Percentiles rank a stretch among this genome's conserved stretches.
phyloP scores from a whole-genome alignment of 2,329 filamentous ascomycete species.

The Camillea tinctor region DNA sequence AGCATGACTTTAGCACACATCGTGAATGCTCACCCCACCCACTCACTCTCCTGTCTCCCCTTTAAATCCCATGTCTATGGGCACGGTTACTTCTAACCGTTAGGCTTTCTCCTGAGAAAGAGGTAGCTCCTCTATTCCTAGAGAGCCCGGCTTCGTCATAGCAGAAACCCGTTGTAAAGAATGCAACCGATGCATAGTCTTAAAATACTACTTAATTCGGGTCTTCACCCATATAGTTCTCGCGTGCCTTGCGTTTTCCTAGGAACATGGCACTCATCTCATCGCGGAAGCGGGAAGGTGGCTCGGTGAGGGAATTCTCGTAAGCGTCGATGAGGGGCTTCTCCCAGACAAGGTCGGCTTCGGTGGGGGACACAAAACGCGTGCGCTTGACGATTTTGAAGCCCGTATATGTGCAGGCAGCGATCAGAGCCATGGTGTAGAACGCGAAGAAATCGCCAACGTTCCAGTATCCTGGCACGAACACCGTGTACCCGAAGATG shows the following conservation, averaged over 20 bases:
- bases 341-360: conserved; percentile 62
- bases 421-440: conserved; percentile 49
- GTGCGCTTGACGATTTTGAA: conserved; percentile 67
- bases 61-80: no score
- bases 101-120: no score
- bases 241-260: conserved; percentile 28
- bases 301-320: conserved; percentile 44
- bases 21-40: no score
- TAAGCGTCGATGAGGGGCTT: conserved; percentile 57
- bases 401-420: conserved; percentile 52
- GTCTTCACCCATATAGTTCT: conserved; percentile 25
- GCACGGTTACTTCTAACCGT: no score
- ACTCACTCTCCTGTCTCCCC: no score
- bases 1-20: no score
- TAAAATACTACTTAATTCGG: background rate
- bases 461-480: conserved; percentile 39
- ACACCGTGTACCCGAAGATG: conserved; percentile 56
- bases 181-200: no score
- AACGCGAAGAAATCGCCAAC: conserved; percentile 40
- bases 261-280: conserved; percentile 42
- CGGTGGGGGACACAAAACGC: conserved; percentile 48
- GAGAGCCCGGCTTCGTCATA: no score
- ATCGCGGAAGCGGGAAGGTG: conserved; percentile 45
- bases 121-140: no score
- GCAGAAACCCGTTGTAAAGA: no score